Evolutionary conservation across 2,329 filamentous ascomycete genomes (phyloP).

Genomic region (Epichloe gansuensis): DNA sequence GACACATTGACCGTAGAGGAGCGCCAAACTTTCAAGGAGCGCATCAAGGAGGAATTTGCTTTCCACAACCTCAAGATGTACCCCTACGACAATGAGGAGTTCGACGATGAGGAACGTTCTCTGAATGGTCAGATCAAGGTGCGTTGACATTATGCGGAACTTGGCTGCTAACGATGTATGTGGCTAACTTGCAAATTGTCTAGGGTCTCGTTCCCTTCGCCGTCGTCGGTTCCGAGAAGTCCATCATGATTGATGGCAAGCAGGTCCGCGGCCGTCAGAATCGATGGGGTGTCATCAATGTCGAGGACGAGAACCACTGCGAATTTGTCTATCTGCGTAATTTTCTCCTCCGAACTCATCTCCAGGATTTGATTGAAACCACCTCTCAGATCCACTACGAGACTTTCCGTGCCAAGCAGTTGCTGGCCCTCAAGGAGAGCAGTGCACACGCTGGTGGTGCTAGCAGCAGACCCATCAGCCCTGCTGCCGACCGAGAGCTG

Average conservation of each 20-base stretch:
- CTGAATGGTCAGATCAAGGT: slow-evolving; percentile 97
- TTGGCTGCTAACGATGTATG: background rate
- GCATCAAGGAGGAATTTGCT: slow-evolving; percentile 98
- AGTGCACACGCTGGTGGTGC: slow-evolving; percentile 69
- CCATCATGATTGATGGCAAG: slow-evolving; percentile 93
- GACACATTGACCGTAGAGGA: slow-evolving; percentile 94
- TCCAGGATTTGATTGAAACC: slow-evolving; percentile 98
- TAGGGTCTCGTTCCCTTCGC: slow-evolving; percentile 93
- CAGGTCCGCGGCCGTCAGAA: slow-evolving; percentile 97
- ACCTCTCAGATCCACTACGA: slow-evolving; percentile 99
- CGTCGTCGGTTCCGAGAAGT: slow-evolving; percentile 95
- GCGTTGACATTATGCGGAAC: slow-evolving; percentile 14
- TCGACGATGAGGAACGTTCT: slow-evolving; percentile 89
- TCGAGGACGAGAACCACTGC: slow-evolving; percentile 98
- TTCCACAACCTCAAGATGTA: slow-evolving; percentile 99
- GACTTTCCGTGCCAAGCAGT: slow-evolving; percentile 98
- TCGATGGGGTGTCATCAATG: slow-evolving; percentile 98
- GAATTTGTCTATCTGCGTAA: slow-evolving; percentile 98
- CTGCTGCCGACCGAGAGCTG: slow-evolving; percentile 84
- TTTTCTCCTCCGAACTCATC: slow-evolving; percentile 95
- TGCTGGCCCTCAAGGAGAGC: slow-evolving; percentile 96
- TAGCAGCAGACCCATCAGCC: slow-evolving; percentile 82
- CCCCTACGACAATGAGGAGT: slow-evolving; percentile 98
- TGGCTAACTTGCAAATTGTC: slow-evolving; percentile 2
- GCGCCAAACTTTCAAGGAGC: slow-evolving; percentile 92